Conservation (phyloP, 208 protist species). For the Trypanosoma boissoni region DNA sequence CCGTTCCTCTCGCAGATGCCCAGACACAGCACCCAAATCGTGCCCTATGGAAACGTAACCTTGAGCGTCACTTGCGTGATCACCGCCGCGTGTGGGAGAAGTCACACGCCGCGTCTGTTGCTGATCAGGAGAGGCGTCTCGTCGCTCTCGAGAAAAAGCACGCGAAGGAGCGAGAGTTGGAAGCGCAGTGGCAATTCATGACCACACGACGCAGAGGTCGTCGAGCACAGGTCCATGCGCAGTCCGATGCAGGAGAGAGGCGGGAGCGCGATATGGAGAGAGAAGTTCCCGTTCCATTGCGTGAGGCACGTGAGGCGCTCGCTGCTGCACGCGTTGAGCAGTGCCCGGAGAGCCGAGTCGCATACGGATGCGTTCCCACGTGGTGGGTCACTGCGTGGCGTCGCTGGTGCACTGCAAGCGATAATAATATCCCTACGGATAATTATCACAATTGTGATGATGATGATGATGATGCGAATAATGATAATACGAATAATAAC, state of each 20-base stretch:
- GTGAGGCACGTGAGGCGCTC: conserved; percentile 33
- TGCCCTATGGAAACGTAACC: conserved; percentile 39
- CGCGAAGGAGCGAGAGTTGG: conserved; percentile 32
- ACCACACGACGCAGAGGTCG: background rate
- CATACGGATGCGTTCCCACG: conserved; percentile 72
- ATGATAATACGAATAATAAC: no score
- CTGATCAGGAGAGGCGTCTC: conserved; percentile 30
- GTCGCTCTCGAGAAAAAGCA: conserved; percentile 21
- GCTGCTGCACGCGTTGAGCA: conserved; percentile 1
- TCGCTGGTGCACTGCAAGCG: conserved; percentile 32
- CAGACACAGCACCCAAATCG: conserved; percentile 64
- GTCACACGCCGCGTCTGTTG: conserved; percentile 24
- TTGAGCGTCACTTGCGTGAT: conserved; percentile 40
- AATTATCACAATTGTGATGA: no score
- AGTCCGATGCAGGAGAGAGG: background rate
- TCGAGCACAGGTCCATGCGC: background rate
- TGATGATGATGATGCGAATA: no score
- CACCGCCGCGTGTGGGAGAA: conserved; percentile 44
- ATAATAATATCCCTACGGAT: no score
- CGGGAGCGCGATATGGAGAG: conserved; percentile 17
- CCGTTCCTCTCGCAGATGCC: conserved; percentile 19
- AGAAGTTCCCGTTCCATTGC: conserved; percentile 27
- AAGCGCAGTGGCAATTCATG: conserved; percentile 30
- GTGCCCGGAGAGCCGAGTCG: conserved; percentile 22
- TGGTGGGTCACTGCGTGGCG: conserved; percentile 81